phyloP scores from a whole-genome alignment of 352 stramenopile genomes.

The Phytopythium aichiense region DNA sequence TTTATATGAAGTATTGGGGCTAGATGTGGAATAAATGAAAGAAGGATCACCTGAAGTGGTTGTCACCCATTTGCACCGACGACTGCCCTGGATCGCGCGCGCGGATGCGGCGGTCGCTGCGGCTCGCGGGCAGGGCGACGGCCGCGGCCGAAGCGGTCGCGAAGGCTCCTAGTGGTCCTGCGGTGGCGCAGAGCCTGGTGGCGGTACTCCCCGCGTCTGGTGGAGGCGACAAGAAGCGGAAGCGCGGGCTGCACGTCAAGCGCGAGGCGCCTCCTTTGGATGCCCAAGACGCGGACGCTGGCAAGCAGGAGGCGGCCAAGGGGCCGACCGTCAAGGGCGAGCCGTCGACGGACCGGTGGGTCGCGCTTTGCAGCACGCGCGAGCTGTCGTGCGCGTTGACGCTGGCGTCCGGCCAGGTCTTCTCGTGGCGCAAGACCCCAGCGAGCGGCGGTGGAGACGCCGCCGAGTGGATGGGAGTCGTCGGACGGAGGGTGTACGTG shows the following conservation, averaged over 20 bases:
- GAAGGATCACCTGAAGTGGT: too few relatives aligned
- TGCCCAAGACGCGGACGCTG: neutral
- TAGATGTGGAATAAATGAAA: too few relatives aligned
- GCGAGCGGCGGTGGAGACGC: slow-evolving; percentile 3
- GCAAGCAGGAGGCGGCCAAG: neutral
- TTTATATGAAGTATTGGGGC: too few relatives aligned
- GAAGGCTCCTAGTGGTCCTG: too few relatives aligned
- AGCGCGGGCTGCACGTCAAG: neutral
- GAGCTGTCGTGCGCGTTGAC: slow-evolving; percentile 48
- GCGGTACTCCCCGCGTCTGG: neutral
- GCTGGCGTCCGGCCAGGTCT: slow-evolving; percentile 49
- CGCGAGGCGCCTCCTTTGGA: neutral
- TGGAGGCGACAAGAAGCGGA: neutral
- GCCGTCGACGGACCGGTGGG: slow-evolving; percentile 29
- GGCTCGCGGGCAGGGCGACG: neutral
- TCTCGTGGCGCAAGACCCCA: slow-evolving; percentile 26
- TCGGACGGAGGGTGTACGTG: slow-evolving; percentile 38
- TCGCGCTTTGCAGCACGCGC: slow-evolving; percentile 26
- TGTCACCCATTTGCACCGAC: too few relatives aligned
- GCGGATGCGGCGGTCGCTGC: slow-evolving; percentile 6
- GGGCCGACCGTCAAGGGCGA: neutral
- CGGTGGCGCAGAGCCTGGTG: neutral
- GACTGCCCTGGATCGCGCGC: too few relatives aligned
- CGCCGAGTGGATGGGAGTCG: slow-evolving; percentile 50
- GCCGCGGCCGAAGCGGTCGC: neutral